Evolutionary conservation across 2,329 filamentous ascomycete species (phyloP).

Genomic region (Fonsecaea multimorphosa): DNA sequence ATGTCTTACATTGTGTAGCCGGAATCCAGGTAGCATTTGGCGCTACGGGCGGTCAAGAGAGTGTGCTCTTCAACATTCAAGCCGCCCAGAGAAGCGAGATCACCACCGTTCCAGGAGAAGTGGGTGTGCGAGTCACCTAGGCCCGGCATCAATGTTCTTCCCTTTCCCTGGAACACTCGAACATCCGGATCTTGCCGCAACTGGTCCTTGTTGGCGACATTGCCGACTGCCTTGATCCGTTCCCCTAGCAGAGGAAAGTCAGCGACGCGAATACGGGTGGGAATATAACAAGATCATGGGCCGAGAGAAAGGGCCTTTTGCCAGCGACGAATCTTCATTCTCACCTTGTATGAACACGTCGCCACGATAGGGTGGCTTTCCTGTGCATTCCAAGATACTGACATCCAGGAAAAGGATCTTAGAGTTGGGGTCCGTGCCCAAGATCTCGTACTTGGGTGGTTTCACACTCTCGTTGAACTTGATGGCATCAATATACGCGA

Average conservation of each 20-base stretch:
- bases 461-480: conserved; percentile 44
- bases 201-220: conserved; percentile 43
- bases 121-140: conserved; percentile 59
- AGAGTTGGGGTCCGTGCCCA: conserved; percentile 45
- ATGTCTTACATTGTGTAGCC: conserved; percentile 56
- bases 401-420: conserved; percentile 49
- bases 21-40: conserved; percentile 55
- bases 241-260: conserved; percentile 38
- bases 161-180: conserved; percentile 48
- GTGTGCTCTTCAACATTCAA: conserved; percentile 57
- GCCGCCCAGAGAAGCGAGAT: conserved; percentile 51
- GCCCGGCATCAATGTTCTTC: conserved; percentile 58
- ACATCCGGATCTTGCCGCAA: conserved; percentile 44
- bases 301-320: background rate
- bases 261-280: background rate
- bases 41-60: conserved; percentile 52
- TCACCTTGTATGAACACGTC: conserved; percentile 50
- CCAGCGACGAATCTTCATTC: background rate
- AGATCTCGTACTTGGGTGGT: conserved; percentile 46
- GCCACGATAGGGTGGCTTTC: conserved; percentile 47
- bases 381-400: conserved; percentile 50
- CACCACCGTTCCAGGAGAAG: conserved; percentile 56
- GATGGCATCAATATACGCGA: conserved; percentile 41
- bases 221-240: conserved; percentile 45
- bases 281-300: background rate